phyloP scores from a whole-genome alignment of 176 grass and related monocot species.

The Secale cereale region DNA sequence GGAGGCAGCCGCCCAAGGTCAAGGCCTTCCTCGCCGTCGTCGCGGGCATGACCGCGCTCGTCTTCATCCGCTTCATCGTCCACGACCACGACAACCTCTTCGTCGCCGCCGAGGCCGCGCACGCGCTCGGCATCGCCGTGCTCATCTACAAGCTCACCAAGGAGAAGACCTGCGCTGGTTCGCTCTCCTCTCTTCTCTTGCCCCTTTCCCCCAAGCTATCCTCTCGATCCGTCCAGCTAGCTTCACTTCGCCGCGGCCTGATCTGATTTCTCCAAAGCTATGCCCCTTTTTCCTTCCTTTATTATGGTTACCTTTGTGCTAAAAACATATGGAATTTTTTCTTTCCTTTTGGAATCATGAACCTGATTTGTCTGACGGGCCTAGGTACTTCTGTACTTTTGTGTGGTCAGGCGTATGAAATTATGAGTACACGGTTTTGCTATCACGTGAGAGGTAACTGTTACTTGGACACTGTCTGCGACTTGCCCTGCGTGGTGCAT shows the following conservation, averaged over 20 bases:
- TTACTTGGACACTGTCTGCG: background rate
- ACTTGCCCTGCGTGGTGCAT: background rate
- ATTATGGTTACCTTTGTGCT: background rate
- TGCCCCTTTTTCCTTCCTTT: background rate
- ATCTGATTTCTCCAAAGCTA: slow-evolving; percentile 12
- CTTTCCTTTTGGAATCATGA: background rate
- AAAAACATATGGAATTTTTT: background rate
- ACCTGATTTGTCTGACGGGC: background rate
- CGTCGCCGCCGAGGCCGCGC: slow-evolving; percentile 87
- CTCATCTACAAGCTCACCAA: slow-evolving; percentile 98
- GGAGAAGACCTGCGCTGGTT: slow-evolving; percentile 97
- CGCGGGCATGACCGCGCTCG: slow-evolving; percentile 87
- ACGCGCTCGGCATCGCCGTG: slow-evolving; percentile 71
- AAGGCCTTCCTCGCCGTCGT: slow-evolving; percentile 97
- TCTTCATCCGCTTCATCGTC: slow-evolving; percentile 91
- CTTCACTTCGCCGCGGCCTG: background rate
- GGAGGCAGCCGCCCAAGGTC: slow-evolving; percentile 91
- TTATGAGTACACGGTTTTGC: background rate
- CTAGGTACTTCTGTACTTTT: background rate
- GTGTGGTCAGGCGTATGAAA: background rate
- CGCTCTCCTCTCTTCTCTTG: background rate
- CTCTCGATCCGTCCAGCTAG: slow-evolving; percentile 42
- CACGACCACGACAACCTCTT: slow-evolving; percentile 99
- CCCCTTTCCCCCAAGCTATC: background rate
- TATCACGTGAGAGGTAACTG: background rate